Percentiles rank a stretch among this genome's conserved stretches.
phyloP scores from a whole-genome alignment of 225 moss, liverwort and hornwort genomes.

The Bryoerythrophyllum caledonicum region DNA sequence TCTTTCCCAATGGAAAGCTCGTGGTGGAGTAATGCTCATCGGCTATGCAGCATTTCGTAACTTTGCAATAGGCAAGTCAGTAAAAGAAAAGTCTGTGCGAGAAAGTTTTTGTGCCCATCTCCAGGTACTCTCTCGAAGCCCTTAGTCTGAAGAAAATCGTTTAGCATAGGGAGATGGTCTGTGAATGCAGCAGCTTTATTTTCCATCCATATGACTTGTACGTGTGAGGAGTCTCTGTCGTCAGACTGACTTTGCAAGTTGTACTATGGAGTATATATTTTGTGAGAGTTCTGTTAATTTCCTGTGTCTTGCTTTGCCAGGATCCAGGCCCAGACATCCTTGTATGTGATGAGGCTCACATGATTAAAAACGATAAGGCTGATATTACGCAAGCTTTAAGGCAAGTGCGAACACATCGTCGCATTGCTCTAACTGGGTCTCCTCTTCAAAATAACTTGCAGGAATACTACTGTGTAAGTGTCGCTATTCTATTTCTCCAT shows the following conservation, averaged over 20 bases:
- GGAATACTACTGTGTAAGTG: constrained; percentile 98
- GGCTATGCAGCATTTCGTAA: constrained; percentile 86
- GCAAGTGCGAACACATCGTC: constrained; percentile 90
- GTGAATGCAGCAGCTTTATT: constrained; percentile 14
- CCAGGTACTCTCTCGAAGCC: constrained; percentile 57
- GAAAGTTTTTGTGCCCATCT: constrained; percentile 67
- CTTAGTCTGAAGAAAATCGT: neutral
- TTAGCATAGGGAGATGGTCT: neutral
- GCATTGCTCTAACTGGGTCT: constrained; percentile 94
- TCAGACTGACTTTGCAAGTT: neutral
- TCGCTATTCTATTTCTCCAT: constrained; percentile 1
- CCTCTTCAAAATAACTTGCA: constrained; percentile 96
- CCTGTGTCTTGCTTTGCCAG: constrained; percentile 43
- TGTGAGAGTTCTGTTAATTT: constrained; percentile 20
- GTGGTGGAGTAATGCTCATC: constrained; percentile 93
- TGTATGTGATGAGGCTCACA: constrained; percentile 98
- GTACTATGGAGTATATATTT: neutral
- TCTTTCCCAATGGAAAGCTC: constrained; percentile 61
- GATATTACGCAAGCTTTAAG: constrained; percentile 91
- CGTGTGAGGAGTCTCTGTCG: constrained; percentile 12
- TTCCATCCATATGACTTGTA: constrained; percentile 3
- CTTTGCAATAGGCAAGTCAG: constrained; percentile 73
- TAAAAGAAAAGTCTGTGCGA: constrained; percentile 67
- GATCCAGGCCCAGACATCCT: constrained; percentile 95
- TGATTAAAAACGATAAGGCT: constrained; percentile 91